Evolutionary conservation across 768 basidiomycete species (phyloP).

Genomic region (Candolleomyces efflorescens): DNA sequence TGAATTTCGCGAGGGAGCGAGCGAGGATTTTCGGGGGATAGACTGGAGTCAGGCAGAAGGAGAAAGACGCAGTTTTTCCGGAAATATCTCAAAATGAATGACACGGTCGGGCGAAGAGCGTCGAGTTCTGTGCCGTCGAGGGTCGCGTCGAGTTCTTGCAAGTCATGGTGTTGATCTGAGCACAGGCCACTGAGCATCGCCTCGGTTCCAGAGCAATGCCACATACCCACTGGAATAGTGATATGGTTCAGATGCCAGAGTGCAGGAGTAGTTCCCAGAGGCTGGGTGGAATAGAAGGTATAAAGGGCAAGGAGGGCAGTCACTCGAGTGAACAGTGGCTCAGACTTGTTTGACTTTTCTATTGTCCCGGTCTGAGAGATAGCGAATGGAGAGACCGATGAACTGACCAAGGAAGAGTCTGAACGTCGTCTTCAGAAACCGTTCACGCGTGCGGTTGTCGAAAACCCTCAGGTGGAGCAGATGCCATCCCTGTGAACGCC

Average conservation of each 20-base stretch:
- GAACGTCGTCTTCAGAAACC: conserved; percentile 54
- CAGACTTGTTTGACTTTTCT: conserved; percentile 49
- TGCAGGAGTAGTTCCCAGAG: conserved; percentile 45
- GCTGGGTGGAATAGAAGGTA: conserved; percentile 67
- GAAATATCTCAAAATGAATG: conserved; percentile 28
- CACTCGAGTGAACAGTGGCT: conserved; percentile 50
- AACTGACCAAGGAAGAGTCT: conserved; percentile 65
- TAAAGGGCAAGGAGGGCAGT: conserved; percentile 69
- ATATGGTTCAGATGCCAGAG: conserved; percentile 51
- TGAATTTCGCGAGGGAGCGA: conserved; percentile 67
- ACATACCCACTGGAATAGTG: conserved; percentile 56
- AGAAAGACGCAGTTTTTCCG: conserved; percentile 40
- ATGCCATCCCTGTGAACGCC: conserved; percentile 65
- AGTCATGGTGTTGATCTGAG: conserved; percentile 52
- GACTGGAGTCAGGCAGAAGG: conserved; percentile 50
- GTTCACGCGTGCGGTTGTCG: conserved; percentile 60
- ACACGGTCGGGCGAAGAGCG: conserved; percentile 27
- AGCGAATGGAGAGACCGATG: not conserved
- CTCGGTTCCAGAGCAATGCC: not conserved
- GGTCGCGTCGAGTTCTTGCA: conserved; percentile 44
- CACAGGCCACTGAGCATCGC: not conserved
- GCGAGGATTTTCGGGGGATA: conserved; percentile 55
- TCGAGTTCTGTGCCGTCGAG: conserved; percentile 36
- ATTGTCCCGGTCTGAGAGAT: not conserved
- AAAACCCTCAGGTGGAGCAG: conserved; percentile 75